Evolutionary conservation across 129 eudicot species (phyloP), one percentile per base, ranked within the genome.

Genomic region (Tanacetum coccineum): DNA sequence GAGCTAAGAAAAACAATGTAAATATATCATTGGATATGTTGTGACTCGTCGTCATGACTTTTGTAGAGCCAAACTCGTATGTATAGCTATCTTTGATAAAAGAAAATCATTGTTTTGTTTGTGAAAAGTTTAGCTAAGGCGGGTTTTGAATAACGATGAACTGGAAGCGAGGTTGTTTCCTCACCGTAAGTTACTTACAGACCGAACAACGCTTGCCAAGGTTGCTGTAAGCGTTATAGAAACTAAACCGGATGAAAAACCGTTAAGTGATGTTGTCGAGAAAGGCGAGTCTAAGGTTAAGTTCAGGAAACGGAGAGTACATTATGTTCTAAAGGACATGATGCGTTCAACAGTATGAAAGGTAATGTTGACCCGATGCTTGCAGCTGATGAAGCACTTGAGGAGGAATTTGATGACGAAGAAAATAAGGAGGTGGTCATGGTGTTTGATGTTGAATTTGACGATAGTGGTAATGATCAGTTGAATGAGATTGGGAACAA

Each of bases 101-200:
- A n/a, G n/a, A n/a, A n/a, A n/a, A n/a, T n/a, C n/a, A n/a, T n/a
- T n/a, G n/a, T n/a, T n/a, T n/a, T n/a, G n/a, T n/a, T n/a, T 44
- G 28, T 44, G 2, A 83, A 70, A 66, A 62, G 80, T 66, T 79
- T 52, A 18, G 68, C 60, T 11, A 83, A 87, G 48, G n/a, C n/a
- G n/a, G 89, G 96, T n/a, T 0, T 76, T 91, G 85, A 91, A 80
- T 61, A 77, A 66, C 1, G 91, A 88, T 47, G 96, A 93, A 67
- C 66, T 93, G 25, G 99, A 93, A 79, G 92, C 89, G 28, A 78
- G 95, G 55, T 74, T 93, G 36, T 86, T 93, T 77, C 95, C 93
- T 78, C 96, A 93, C 70, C 96, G 86, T 59, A 84, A 82, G 71
- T 76, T 89, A 71, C 84, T 89, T 12, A 81, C 85, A 68, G 90